Evolutionary conservation across 2,329 filamentous ascomycete genomes (phyloP), one percentile per base, ranked within the genome.

Genomic region (Metarhizium anisopliae): DNA sequence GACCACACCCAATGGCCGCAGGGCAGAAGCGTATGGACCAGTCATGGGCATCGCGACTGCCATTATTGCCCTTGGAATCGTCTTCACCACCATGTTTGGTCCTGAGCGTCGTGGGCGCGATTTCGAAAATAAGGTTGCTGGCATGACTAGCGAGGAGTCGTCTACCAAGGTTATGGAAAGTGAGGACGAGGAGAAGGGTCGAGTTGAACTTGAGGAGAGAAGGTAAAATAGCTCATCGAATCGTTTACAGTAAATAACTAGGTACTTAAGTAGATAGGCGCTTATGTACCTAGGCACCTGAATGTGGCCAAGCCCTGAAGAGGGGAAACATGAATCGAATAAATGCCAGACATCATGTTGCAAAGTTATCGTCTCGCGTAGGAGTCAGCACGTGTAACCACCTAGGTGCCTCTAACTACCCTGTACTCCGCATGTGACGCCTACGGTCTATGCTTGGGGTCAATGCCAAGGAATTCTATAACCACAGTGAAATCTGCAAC

Each of bases 41-140:
- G 81, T 81, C 16, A 92, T 90, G 88, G 87, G 80, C 13, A 74
- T 90, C 55, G 87, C 85, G 3, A 91, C 87, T 2, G 87, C 84
- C 1, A 91, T 92, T 61, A 90, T 91, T 60, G 85, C 84, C 0
- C 50, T 82, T 0, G 87, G 87, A 1, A 90, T 92, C 58, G 75
- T 79, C 11, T 65, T 85, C 25, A 90, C 86, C 0, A 81, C 84
- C 4, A 81, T 85, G 35, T 65, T 91, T 54, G 89, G 89, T 0
- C 87, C 87, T 0, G 89, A 92, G 78, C 87, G 84, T 72, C 79
- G 85, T 50, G 89, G 88, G 2, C 76, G 85, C 18, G 75, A 79
- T 56, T 91, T 93, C 62, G 87, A 89, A 66, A 73, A 78, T 55
- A 80, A 77, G 0, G 68, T 75, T 16, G 72, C 71, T 7, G 73